phyloP scores from a whole-genome alignment of 495 filamentous ascomycete species.

The Glarea lozoyensis region DNA sequence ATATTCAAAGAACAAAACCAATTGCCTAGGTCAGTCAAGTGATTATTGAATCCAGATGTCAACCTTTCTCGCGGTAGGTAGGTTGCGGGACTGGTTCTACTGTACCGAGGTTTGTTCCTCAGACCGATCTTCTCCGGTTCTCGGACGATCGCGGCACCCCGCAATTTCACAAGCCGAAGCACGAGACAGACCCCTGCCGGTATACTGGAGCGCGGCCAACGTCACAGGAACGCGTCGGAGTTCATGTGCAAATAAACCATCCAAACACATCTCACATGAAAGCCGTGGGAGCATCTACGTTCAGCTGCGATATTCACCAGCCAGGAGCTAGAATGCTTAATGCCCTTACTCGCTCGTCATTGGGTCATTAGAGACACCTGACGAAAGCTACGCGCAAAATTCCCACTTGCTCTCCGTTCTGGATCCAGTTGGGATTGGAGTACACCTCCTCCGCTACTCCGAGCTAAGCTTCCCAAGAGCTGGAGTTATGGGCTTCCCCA shows the following conservation, averaged over 20 bases:
- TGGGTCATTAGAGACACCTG: too few relatives aligned
- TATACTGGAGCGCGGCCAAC: too few relatives aligned
- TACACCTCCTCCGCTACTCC: slow-evolving; percentile 7
- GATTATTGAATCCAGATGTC: too few relatives aligned
- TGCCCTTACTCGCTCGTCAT: neutral
- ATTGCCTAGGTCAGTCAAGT: neutral
- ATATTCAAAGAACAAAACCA: neutral
- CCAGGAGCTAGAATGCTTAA: neutral
- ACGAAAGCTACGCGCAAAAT: too few relatives aligned
- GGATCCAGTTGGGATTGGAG: neutral
- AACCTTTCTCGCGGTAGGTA: too few relatives aligned
- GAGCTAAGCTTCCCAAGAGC: slow-evolving; percentile 1
- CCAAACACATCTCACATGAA: neutral
- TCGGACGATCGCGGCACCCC: neutral
- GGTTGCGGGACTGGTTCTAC: too few relatives aligned
- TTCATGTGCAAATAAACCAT: neutral
- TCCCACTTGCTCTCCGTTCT: neutral
- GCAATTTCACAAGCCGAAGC: neutral
- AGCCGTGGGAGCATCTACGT: neutral
- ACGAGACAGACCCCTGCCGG: too few relatives aligned
- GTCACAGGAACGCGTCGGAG: too few relatives aligned
- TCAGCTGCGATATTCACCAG: neutral
- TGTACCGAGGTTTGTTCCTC: too few relatives aligned
- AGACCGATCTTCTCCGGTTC: neutral
- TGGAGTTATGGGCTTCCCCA: neutral